Conservation (phyloP, 2,329 filamentous ascomycete genomes). For the Cryoendolithus antarcticus region DNA sequence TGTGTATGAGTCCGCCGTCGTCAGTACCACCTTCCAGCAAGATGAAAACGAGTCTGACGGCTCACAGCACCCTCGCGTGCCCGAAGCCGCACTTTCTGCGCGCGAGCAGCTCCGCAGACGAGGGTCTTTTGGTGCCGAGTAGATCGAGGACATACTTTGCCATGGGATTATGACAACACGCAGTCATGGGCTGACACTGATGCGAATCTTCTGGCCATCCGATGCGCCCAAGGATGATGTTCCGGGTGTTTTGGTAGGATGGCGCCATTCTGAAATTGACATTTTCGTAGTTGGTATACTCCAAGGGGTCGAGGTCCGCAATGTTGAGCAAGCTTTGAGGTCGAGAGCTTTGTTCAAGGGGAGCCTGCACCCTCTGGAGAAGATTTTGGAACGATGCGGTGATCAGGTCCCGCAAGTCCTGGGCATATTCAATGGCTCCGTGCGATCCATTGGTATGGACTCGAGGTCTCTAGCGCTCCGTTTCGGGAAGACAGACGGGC, state of each 20-base stretch:
- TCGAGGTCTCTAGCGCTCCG: slow-evolving; percentile 56
- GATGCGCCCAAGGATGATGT: slow-evolving; percentile 58
- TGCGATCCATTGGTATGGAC: slow-evolving; percentile 42
- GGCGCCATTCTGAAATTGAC: slow-evolving; percentile 85
- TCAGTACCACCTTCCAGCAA: slow-evolving; percentile 35
- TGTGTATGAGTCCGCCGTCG: slow-evolving; percentile 63
- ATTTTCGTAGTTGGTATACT: slow-evolving; percentile 81
- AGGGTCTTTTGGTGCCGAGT: slow-evolving; percentile 66
- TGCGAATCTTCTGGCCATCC: slow-evolving; percentile 97
- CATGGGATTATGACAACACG: slow-evolving; percentile 52
- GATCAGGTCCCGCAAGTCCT: slow-evolving; percentile 73
- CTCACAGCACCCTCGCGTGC: slow-evolving; percentile 65
- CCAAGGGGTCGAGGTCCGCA: slow-evolving; percentile 76
- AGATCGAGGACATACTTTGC: slow-evolving; percentile 12
- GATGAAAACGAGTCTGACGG: slow-evolving; percentile 12
- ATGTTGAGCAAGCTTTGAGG: slow-evolving; percentile 78
- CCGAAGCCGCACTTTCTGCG: slow-evolving; percentile 74
- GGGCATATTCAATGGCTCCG: slow-evolving; percentile 60
- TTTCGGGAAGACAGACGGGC: slow-evolving; percentile 35
- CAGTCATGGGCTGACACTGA: slow-evolving; percentile 56
- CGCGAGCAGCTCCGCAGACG: slow-evolving; percentile 87
- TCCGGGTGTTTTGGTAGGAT: slow-evolving; percentile 83
- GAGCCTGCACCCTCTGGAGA: slow-evolving; percentile 63
- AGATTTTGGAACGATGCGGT: slow-evolving; percentile 76
- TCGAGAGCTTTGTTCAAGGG: slow-evolving; percentile 73